phyloP scores from a whole-genome alignment of 139 green algal species.

The Volvox reticuliferus region DNA sequence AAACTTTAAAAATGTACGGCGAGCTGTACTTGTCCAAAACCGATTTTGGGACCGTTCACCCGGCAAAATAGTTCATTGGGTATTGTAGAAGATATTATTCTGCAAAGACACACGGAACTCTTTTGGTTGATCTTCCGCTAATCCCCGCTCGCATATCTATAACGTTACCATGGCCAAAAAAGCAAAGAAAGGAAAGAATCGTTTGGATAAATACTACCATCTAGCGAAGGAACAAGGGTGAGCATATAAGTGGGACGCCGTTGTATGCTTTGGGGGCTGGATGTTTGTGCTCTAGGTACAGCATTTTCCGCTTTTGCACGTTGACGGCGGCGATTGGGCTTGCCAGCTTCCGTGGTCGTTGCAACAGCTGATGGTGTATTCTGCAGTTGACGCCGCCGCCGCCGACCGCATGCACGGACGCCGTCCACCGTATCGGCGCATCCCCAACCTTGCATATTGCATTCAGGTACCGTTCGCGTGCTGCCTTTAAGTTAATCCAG shows the following conservation, averaged over 20 bases:
- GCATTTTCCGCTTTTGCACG: no score
- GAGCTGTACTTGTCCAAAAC: not conserved
- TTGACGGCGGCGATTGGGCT: no score
- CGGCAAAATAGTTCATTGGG: not conserved
- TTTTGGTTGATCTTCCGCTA: not conserved
- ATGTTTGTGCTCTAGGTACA: no score
- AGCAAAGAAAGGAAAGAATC: slow-evolving; percentile 87
- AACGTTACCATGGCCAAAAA: slow-evolving; percentile 62
- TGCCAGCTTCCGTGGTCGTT: no score
- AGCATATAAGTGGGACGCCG: slow-evolving; percentile 12
- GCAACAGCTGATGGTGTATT: no score
- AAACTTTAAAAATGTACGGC: not conserved
- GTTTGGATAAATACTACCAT: slow-evolving; percentile 98
- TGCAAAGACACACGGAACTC: not conserved
- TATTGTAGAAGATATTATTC: not conserved
- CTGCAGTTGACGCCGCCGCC: not conserved
- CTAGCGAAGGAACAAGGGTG: slow-evolving; percentile 98
- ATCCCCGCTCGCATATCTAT: not conserved
- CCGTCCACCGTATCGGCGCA: not conserved
- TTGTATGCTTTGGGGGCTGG: no score
- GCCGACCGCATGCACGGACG: not conserved
- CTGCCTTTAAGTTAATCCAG: slow-evolving; percentile 99
- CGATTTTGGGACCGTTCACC: not conserved
- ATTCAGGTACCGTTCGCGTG: slow-evolving; percentile 94
- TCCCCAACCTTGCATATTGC: not conserved